A percentile compares a stretch with the other conserved stretches of the same genome.
These are phyloP conservation scores for Adansonia gregorii DNA, from an alignment of 441 rosid species.

Conservation along the genomic window DNA sequence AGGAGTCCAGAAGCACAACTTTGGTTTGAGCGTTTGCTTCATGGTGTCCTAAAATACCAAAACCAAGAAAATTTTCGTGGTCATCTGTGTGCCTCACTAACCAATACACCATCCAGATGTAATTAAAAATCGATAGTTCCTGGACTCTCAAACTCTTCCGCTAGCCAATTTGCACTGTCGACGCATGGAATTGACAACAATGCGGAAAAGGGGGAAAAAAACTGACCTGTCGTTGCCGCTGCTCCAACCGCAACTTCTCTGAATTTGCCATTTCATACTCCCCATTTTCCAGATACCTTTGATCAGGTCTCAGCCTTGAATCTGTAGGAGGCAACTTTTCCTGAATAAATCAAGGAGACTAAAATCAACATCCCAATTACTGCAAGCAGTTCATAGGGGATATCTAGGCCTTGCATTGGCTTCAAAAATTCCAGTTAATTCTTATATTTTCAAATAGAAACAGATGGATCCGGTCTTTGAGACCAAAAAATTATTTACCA, in stretches of 20 bases:
- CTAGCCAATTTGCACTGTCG: background rate
- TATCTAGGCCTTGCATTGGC: background rate
- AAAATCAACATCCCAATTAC: constrained; percentile 13
- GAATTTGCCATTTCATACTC: constrained; percentile 82
- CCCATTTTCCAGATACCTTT: constrained; percentile 72
- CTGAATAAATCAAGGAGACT: constrained; percentile 34
- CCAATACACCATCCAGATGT: no score
- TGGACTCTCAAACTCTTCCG: constrained; percentile 1
- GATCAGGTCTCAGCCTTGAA: constrained; percentile 89
- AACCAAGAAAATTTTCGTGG: background rate
- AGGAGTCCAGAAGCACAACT: background rate
- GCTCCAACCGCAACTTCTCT: constrained; percentile 81
- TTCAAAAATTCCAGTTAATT: constrained; percentile 12
- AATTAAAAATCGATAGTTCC: no score
- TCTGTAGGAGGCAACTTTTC: constrained; percentile 88
- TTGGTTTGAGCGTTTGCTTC: background rate
- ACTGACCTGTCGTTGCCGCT: constrained; percentile 78
- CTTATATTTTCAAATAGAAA: background rate
- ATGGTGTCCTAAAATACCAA: background rate
- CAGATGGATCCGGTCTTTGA: background rate
- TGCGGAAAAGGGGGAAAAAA: background rate
- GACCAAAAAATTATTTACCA: background rate
- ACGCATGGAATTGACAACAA: background rate
- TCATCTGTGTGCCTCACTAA: background rate
- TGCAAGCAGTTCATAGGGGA: background rate